Evolutionary conservation across 345 rosid genomes (phyloP).

Genomic region (Bruguiera gymnorhiza): DNA sequence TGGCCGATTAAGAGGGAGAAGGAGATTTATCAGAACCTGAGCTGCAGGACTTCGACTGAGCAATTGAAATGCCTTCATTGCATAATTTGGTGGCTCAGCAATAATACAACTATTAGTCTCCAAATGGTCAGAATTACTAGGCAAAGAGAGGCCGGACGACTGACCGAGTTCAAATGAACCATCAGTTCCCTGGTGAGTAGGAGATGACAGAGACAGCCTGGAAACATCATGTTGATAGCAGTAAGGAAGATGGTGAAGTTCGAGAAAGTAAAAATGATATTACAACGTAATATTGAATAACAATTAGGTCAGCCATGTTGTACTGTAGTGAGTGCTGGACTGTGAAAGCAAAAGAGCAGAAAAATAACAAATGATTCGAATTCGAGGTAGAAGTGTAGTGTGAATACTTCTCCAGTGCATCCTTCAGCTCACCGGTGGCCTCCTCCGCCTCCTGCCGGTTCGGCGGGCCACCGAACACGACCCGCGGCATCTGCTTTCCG

Average conservation of each 20-base stretch:
- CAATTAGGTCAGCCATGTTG: too few species aligned
- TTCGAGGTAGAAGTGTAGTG: background rate
- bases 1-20: background rate
- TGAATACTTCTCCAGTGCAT: slow-evolving; percentile 46
- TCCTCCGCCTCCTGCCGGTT: slow-evolving; percentile 54
- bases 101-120: slow-evolving; percentile 31
- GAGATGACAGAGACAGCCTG: slow-evolving; percentile 48
- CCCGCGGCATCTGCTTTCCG: slow-evolving; percentile 29
- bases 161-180: slow-evolving; percentile 26
- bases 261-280: background rate
- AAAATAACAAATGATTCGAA: background rate
- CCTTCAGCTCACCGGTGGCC: slow-evolving; percentile 62
- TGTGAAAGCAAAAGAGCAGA: too few species aligned
- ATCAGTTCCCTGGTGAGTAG: slow-evolving; percentile 12
- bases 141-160: slow-evolving; percentile 20
- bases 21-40: slow-evolving; percentile 14
- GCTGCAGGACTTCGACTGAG: slow-evolving; percentile 46
- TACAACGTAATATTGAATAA: background rate
- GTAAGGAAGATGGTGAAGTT: background rate
- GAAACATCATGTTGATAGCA: slow-evolving; percentile 1
- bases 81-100: slow-evolving; percentile 42
- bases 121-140: slow-evolving; percentile 24
- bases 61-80: slow-evolving; percentile 54
- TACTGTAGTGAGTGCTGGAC: too few species aligned
- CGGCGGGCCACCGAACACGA: slow-evolving; percentile 57